phyloP scores from a whole-genome alignment of 805 yeast genomes.

The Naumovozyma baii region DNA sequence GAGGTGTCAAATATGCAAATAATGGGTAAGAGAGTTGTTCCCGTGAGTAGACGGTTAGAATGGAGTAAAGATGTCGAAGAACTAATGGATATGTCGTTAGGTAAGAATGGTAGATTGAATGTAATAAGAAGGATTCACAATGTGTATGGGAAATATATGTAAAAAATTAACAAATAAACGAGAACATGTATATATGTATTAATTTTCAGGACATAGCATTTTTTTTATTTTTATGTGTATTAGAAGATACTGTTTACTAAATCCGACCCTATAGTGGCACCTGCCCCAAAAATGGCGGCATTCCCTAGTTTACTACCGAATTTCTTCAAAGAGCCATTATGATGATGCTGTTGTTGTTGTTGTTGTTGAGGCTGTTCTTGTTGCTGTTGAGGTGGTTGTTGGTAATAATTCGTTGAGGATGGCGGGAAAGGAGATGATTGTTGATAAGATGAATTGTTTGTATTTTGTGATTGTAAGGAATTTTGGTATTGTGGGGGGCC shows the following conservation, averaged over 20 bases:
- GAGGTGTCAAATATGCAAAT: conserved; percentile 52
- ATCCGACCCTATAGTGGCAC: conserved; percentile 86
- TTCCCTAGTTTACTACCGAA: conserved; percentile 77
- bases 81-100: conserved; percentile 36
- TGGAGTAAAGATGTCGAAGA: conserved; percentile 60
- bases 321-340: conserved; percentile 37
- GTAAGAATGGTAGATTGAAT: conserved; percentile 33
- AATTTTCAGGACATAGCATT: not conserved
- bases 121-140: conserved; percentile 54
- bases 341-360: conserved; percentile 27
- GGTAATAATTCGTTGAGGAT: conserved; percentile 40
- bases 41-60: conserved; percentile 39
- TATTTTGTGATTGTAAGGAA: not conserved
- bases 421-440: conserved; percentile 39
- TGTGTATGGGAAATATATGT: conserved; percentile 37
- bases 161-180: not conserved
- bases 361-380: conserved; percentile 2
- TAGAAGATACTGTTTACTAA: conserved; percentile 62
- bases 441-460: conserved; percentile 4
- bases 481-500: conserved; percentile 3
- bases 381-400: conserved; percentile 18
- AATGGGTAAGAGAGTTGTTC: conserved; percentile 41
- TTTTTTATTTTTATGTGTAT: not conserved
- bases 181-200: not conserved
- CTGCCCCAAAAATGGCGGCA: conserved; percentile 94